Percentiles rank a stretch among this genome's conserved stretches.
phyloP scores from a whole-genome alignment of 768 basidiomycete genomes.

The Hericium erinaceus region DNA sequence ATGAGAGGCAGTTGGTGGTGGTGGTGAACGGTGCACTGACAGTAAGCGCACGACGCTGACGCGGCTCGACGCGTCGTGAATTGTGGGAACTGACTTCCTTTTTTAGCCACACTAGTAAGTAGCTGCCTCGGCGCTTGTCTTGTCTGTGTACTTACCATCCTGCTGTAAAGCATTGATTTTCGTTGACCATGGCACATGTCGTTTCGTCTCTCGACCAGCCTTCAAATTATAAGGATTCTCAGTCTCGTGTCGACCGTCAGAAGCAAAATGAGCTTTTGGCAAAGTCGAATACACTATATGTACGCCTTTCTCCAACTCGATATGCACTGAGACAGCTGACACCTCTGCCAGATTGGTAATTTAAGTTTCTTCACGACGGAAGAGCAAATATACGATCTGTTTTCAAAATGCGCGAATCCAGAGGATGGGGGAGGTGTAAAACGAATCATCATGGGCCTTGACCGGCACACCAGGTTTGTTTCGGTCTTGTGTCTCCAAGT shows the following conservation, averaged over 20 bases:
- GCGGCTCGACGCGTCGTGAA: constrained; percentile 10
- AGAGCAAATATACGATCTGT: constrained; percentile 92
- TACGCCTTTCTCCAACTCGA: constrained; percentile 30
- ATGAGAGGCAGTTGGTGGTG: neutral
- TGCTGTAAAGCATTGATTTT: neutral
- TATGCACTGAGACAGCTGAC: neutral
- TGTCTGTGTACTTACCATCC: neutral
- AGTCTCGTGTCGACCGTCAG: constrained; percentile 68
- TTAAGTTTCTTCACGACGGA: constrained; percentile 93
- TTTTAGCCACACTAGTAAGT: neutral
- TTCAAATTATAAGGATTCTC: constrained; percentile 95
- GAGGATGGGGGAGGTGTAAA: constrained; percentile 88
- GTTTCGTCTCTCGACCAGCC: constrained; percentile 80
- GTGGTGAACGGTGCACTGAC: constrained; percentile 4
- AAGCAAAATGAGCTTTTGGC: constrained; percentile 73
- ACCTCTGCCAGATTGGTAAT: constrained; percentile 63
- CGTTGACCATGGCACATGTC: constrained; percentile 40
- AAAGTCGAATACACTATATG: constrained; percentile 86
- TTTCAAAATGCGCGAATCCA: constrained; percentile 80
- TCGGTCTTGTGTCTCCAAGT: neutral
- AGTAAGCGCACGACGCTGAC: constrained; percentile 7
- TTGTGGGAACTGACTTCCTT: constrained; percentile 3
- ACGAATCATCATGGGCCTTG: constrained; percentile 91
- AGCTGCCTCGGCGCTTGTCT: neutral
- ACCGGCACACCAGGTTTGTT: constrained; percentile 73